Evolutionary conservation across 2,329 filamentous ascomycete genomes (phyloP).

Genomic region (Magnaporthiopsis incrustans): DNA sequence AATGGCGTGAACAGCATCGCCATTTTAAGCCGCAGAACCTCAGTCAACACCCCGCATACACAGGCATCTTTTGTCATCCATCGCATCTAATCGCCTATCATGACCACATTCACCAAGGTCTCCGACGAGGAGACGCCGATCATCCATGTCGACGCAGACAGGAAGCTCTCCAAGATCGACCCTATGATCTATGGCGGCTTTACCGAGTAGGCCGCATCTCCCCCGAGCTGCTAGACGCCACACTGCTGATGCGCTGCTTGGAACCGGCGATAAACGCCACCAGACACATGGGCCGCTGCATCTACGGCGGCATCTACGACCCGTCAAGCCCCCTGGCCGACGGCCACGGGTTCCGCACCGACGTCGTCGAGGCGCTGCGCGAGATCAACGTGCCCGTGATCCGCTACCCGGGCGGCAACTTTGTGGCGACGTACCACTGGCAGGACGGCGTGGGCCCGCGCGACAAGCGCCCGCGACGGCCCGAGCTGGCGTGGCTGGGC

Average conservation of each 20-base stretch:
- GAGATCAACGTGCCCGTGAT: constrained; percentile 71
- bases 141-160: constrained; percentile 56
- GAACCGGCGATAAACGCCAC: constrained; percentile 3
- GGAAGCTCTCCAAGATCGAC: constrained; percentile 65
- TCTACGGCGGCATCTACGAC: constrained; percentile 81
- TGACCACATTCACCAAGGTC: constrained; percentile 69
- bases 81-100: constrained; percentile 22
- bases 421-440: constrained; percentile 81
- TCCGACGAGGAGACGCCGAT: constrained; percentile 50
- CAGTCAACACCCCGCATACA: no score
- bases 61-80: no score
- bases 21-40: not conserved
- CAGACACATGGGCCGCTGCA: constrained; percentile 83
- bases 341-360: constrained; percentile 63
- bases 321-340: constrained; percentile 67
- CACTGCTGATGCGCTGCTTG: not conserved
- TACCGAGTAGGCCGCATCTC: constrained; percentile 54
- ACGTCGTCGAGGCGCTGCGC: constrained; percentile 66
- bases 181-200: constrained; percentile 79
- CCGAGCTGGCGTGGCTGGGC: constrained; percentile 73
- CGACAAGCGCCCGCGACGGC: constrained; percentile 57
- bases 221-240: not conserved
- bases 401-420: constrained; percentile 78
- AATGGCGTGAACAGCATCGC: not conserved
- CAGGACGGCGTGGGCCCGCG: constrained; percentile 69